A percentile compares a stretch with the other conserved stretches of the same genome.
Conservation (phyloP, 345 rosid species). For the Aquilaria yunnanensis region DNA sequence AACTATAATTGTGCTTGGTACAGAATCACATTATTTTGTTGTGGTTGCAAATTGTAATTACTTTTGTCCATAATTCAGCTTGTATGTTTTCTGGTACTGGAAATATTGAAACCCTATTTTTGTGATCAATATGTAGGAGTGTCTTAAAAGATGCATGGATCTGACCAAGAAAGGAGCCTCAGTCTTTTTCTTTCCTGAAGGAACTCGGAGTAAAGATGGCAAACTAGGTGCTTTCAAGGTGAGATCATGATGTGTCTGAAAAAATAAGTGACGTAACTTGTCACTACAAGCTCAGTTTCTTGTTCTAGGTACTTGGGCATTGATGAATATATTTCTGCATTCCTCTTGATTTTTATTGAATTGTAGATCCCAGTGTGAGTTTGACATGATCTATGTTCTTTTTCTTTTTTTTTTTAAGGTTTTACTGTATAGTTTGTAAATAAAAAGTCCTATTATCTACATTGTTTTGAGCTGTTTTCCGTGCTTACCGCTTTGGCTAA, state of each 20-base stretch:
- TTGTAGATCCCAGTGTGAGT: no score
- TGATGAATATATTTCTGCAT: neutral
- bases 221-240: conserved; percentile 86
- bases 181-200: conserved; percentile 88
- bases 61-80: neutral
- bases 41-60: neutral
- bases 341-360: neutral
- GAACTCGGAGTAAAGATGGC: conserved; percentile 90
- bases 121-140: conserved; percentile 44
- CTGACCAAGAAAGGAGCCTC: conserved; percentile 76
- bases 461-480: conserved; percentile 7
- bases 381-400: no score
- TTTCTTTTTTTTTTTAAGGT: no score
- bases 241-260: conserved; percentile 10
- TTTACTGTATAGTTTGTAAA: neutral
- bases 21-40: conserved; percentile 3
- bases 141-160: conserved; percentile 79
- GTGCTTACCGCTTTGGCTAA: no score
- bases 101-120: conserved; percentile 14
- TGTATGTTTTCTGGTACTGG: neutral
- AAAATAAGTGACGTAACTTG: neutral
- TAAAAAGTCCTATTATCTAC: neutral
- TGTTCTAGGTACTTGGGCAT: neutral
- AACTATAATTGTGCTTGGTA: neutral
- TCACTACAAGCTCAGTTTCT: neutral